These are phyloP conservation scores for Mycena albidolilacea DNA, from an alignment of 768 basidiomycete species.

Conservation along the genomic window DNA sequence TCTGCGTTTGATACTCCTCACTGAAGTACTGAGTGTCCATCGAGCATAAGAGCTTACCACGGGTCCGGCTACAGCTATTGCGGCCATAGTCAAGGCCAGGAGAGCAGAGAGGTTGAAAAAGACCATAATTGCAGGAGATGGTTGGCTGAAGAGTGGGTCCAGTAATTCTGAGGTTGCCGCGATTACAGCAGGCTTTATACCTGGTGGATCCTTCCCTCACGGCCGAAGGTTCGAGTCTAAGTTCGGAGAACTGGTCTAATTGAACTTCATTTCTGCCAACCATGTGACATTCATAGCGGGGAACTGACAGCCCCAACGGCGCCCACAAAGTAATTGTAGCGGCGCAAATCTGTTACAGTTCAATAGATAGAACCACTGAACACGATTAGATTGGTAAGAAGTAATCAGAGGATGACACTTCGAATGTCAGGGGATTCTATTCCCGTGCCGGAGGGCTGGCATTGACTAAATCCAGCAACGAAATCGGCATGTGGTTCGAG, in stretches of 20 bases:
- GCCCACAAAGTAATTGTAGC: neutral
- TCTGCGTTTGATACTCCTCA: constrained; percentile 1
- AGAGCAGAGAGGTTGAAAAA: constrained; percentile 2
- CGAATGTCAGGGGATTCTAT: too few relatives aligned
- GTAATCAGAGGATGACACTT: too few relatives aligned
- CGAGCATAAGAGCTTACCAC: constrained; percentile 7
- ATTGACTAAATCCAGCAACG: neutral
- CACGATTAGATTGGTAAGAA: too few relatives aligned
- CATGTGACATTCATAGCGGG: neutral
- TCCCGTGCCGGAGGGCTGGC: too few relatives aligned
- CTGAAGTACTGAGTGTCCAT: neutral
- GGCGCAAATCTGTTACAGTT: too few relatives aligned
- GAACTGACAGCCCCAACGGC: neutral
- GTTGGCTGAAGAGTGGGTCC: constrained; percentile 2
- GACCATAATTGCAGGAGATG: constrained; percentile 4
- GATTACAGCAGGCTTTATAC: neutral
- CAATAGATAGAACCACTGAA: too few relatives aligned
- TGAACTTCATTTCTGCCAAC: neutral
- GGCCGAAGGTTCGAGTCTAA: neutral
- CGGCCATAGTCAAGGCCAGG: constrained; percentile 9
- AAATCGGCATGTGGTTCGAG: neutral
- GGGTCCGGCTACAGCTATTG: constrained; percentile 1
- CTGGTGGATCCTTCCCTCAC: neutral
- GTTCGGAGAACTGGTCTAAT: neutral
- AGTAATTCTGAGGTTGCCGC: neutral